Evolutionary conservation across 306 rosid species (phyloP).

Genomic region (Glycine latifolia): DNA sequence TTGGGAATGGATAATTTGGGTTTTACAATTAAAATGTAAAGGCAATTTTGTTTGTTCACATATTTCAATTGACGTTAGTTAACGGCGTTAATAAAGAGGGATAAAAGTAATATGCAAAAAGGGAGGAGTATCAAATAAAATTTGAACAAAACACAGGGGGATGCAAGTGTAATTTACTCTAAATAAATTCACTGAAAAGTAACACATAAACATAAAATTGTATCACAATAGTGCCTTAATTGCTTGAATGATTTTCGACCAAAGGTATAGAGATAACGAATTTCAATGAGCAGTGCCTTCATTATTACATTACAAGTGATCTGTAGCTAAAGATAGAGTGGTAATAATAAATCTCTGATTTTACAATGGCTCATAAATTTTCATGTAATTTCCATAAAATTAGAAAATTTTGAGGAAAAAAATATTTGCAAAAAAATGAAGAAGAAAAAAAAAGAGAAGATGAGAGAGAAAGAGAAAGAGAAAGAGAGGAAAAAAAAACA

Average conservation of each 20-base stretch:
- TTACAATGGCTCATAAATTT: conserved; percentile 40
- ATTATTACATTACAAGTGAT: neutral
- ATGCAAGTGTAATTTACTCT: too few relatives aligned
- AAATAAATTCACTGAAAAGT: neutral
- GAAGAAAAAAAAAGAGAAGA: too few relatives aligned
- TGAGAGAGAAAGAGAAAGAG: conserved; percentile 10
- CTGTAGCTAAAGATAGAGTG: conserved; percentile 16
- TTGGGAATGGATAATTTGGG: too few relatives aligned
- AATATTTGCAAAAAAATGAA: neutral
- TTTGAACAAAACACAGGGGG: too few relatives aligned
- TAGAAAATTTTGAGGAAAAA: conserved; percentile 22
- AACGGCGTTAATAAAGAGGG: too few relatives aligned
- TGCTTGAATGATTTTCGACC: neutral
- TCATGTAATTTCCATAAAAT: conserved; percentile 37
- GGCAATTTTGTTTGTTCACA: too few relatives aligned
- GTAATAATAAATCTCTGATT: conserved; percentile 10
- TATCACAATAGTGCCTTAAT: neutral
- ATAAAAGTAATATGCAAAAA: too few relatives aligned
- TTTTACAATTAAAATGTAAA: too few relatives aligned
- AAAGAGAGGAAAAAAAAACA: conserved; percentile 33
- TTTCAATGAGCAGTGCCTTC: neutral
- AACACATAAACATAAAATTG: neutral
- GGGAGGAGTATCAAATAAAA: too few relatives aligned
- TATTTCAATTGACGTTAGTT: too few relatives aligned
- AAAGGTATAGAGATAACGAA: neutral